Evolutionary conservation across 2,329 filamentous ascomycete genomes (phyloP).

Genomic region (Colletotrichum salicis): DNA sequence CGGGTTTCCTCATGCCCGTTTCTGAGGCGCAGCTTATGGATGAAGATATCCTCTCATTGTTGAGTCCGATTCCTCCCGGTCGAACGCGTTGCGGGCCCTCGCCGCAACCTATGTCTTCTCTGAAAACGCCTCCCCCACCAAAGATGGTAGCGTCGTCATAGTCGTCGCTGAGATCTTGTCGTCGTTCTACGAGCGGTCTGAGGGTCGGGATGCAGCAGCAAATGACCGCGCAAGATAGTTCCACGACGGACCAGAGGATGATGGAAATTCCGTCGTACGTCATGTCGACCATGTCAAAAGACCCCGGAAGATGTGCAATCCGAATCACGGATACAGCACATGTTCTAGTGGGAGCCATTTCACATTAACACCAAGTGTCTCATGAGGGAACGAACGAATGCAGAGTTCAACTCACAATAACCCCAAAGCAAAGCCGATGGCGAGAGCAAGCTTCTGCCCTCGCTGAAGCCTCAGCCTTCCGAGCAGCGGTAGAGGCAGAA

Average conservation of each 20-base stretch:
- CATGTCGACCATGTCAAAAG: conserved; percentile 41
- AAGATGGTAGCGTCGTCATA: neutral
- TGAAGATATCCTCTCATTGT: neutral
- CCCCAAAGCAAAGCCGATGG: conserved; percentile 31
- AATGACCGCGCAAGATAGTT: conserved; percentile 52
- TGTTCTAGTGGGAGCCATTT: neutral
- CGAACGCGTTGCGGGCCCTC: neutral
- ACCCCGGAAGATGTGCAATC: conserved; percentile 43
- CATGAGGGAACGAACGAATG: neutral
- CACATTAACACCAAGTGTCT: neutral
- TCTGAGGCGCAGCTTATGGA: conserved; percentile 19
- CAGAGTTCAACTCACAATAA: conserved; percentile 22
- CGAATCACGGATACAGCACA: conserved; percentile 40
- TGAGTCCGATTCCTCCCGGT: too few relatives aligned
- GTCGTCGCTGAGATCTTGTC: neutral
- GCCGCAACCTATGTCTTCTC: neutral
- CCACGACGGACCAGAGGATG: conserved; percentile 51
- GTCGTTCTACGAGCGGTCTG: conserved; percentile 39
- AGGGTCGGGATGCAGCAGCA: conserved; percentile 53
- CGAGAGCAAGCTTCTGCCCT: conserved; percentile 32
- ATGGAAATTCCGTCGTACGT: conserved; percentile 47
- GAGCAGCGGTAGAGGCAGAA: conserved; percentile 34
- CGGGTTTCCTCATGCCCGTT: conserved; percentile 6
- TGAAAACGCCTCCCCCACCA: neutral
- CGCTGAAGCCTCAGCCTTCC: conserved; percentile 13